phyloP scores from a whole-genome alignment of 768 basidiomycete genomes.

The Tulasnella sp. region DNA sequence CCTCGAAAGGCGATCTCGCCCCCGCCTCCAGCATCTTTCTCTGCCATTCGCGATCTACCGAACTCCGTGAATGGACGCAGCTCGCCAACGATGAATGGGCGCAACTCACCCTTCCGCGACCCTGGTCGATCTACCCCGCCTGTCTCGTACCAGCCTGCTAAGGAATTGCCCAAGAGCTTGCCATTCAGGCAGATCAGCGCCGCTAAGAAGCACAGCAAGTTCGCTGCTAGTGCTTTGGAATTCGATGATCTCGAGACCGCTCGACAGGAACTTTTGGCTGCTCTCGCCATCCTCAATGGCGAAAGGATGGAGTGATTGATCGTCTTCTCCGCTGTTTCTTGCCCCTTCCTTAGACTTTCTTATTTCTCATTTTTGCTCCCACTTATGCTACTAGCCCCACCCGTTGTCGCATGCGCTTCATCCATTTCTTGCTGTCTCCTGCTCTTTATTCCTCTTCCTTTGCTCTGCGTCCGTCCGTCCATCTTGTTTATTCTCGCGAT shows the following conservation, averaged over 20 bases:
- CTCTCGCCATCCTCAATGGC: conserved; percentile 43
- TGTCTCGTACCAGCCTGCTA: conserved; percentile 15
- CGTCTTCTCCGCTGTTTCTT: background rate
- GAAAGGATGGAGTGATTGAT: background rate
- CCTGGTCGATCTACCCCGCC: background rate
- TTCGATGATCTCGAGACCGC: conserved; percentile 90
- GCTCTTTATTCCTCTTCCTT: background rate
- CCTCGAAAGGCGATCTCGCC: conserved; percentile 7
- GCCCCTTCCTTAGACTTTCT: background rate
- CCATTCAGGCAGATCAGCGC: conserved; percentile 56
- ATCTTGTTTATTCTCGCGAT: background rate
- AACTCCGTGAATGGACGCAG: background rate
- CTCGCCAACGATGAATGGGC: background rate
- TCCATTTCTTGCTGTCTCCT: background rate
- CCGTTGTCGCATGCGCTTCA: background rate
- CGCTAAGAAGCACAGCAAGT: conserved; percentile 84
- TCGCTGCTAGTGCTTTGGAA: conserved; percentile 89
- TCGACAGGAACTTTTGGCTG: conserved; percentile 64
- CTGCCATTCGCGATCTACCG: background rate
- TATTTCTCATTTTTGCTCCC: conserved; percentile 1
- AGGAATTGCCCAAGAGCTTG: conserved; percentile 24
- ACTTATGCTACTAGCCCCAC: background rate
- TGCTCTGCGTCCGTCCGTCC: background rate
- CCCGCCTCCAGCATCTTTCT: background rate
- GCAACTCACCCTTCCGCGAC: background rate